Conservation (phyloP, 495 filamentous ascomycete genomes). For the Aspergillus affinis region DNA sequence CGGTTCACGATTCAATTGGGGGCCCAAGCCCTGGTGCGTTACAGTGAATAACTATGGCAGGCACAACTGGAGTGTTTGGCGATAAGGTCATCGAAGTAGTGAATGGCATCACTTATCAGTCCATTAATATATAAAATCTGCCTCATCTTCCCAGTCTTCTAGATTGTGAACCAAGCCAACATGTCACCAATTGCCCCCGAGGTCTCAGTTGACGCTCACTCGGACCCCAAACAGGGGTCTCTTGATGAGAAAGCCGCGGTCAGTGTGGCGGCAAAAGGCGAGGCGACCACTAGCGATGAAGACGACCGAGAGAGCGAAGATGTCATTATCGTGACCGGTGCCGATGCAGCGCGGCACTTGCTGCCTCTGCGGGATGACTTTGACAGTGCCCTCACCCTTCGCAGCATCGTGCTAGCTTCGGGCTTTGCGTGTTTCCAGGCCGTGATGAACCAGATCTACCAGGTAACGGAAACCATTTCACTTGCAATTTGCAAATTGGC, state of each 20-base stretch:
- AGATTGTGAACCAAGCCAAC: too few relatives aligned
- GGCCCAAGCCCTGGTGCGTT: neutral
- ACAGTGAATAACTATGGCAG: neutral
- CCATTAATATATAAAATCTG: too few relatives aligned
- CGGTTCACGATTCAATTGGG: neutral
- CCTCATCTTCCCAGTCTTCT: neutral
- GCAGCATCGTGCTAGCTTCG: slow-evolving; percentile 44
- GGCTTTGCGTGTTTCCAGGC: slow-evolving; percentile 46
- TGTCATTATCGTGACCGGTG: slow-evolving; percentile 29
- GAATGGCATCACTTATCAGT: neutral
- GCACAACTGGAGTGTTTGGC: neutral
- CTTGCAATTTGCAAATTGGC: too few relatives aligned
- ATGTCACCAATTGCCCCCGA: neutral
- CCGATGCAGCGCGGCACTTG: slow-evolving; percentile 33
- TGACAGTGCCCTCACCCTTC: slow-evolving; percentile 46
- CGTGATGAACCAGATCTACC: slow-evolving; percentile 50
- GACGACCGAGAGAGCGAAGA: slow-evolving; percentile 18
- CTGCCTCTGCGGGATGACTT: slow-evolving; percentile 47
- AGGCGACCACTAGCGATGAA: neutral
- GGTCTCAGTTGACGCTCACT: neutral
- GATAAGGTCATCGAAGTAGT: neutral
- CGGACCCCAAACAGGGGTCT: neutral
- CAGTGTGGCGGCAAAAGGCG: neutral
- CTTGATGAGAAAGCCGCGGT: slow-evolving; percentile 6
- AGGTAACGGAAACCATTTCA: slow-evolving; percentile 19